A percentile compares a stretch with the other conserved stretches of the same genome.
Conservation (phyloP, 176 grass and related monocot genomes). For the Phoenix roebelenii region DNA sequence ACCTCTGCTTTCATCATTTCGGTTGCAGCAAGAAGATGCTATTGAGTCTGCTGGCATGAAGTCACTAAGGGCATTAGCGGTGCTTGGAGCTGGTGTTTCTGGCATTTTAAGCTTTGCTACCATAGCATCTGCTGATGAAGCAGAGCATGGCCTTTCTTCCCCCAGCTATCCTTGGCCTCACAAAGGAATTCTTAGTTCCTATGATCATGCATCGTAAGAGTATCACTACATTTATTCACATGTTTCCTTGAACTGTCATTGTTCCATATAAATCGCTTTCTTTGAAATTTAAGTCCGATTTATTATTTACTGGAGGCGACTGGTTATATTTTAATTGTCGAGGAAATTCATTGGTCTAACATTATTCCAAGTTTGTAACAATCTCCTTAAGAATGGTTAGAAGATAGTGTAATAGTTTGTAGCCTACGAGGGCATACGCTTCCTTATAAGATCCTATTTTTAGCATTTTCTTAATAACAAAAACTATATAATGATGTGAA, state of each 20-base stretch:
- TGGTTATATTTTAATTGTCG: too few species aligned
- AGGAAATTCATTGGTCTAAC: too few species aligned
- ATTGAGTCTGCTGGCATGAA: slow-evolving; percentile 36
- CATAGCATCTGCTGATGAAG: slow-evolving; percentile 83
- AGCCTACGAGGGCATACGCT: too few species aligned
- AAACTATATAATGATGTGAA: slow-evolving; percentile 7
- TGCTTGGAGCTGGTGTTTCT: slow-evolving; percentile 73
- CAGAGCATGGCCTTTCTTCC: slow-evolving; percentile 77
- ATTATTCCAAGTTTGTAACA: too few species aligned
- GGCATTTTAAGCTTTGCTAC: slow-evolving; percentile 68
- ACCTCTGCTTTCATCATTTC: slow-evolving; percentile 39
- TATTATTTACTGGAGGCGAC: too few species aligned
- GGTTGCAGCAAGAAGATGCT: slow-evolving; percentile 51
- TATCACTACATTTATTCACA: background rate
- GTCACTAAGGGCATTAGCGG: slow-evolving; percentile 50
- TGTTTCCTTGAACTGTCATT: too few species aligned
- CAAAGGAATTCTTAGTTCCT: slow-evolving; percentile 92
- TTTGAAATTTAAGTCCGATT: too few species aligned
- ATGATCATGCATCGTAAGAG: slow-evolving; percentile 92
- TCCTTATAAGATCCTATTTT: too few species aligned
- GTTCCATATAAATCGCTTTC: too few species aligned
- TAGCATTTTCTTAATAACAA: background rate
- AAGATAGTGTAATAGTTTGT: too few species aligned
- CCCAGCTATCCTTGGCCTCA: slow-evolving; percentile 92
- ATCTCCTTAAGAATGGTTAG: too few species aligned